Evolutionary conservation across 2,329 filamentous ascomycete species (phyloP), one percentile per base, ranked within the genome.

Genomic region (Zymoseptoria crescenta): DNA sequence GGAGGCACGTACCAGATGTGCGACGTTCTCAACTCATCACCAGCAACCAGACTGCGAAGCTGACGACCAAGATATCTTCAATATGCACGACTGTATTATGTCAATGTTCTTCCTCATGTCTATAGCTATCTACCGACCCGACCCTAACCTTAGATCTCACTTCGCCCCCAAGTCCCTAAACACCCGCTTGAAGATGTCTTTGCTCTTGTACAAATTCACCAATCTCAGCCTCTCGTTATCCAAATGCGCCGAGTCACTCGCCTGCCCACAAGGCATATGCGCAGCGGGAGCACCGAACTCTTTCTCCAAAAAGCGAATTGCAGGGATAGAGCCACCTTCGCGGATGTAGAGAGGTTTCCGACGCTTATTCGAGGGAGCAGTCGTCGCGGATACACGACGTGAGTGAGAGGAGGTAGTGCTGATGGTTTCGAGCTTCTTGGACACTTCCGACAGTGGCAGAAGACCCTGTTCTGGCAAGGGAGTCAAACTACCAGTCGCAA

Each of bases 321-420:
- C 90, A 0, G 94, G 94, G 66, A 99, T 99, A 0, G 89, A 95
- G 4, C 94, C 94, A 10, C 94, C 94, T 75, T 99, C 94, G 8
- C 94, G 84, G 66, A 99, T 99, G 72, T 96, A 97, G 3, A 99
- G 79, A 0, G 92, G 93, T 67, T 86, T 88, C 7, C 65, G 64
- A 2, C 68, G 62, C 27, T 63, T 60, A 10, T 57, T 61, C 1
- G 53, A 45, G 72, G 71, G 20, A 77, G 69, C 1, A 73, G 56
- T 75, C 73, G 58, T 74, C 70, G 58, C 75, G 16, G 74, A 72
- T 16, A 8, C 21, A 24, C 24, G 20, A 16, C 24, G 24, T 28
- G 24, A n/a, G 7, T 5, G 4, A 5, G 35, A n/a, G n/a, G 35
- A n/a, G 35, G 35, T 13, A 6, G n/a, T 45, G 35, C 35, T 45